These are phyloP conservation scores for Berberis vulgaris DNA, from an alignment of 164 flowering plant species.

Conservation along the genomic window DNA sequence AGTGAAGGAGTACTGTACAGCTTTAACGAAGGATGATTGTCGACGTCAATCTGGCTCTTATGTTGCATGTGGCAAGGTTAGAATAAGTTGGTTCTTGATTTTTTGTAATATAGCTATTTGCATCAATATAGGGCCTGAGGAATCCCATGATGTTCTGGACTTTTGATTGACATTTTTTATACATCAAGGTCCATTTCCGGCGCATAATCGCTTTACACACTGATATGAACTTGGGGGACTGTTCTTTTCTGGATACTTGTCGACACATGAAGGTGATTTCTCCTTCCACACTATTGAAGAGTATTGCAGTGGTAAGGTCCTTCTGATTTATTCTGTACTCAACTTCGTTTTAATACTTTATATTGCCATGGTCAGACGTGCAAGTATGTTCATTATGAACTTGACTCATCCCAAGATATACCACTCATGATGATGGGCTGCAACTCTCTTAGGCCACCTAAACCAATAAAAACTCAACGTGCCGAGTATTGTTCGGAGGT, in stretches of 20 bases:
- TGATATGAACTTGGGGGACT: slow-evolving; percentile 88
- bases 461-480: slow-evolving; percentile 67
- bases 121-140: background rate
- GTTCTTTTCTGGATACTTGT: slow-evolving; percentile 95
- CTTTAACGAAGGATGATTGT: slow-evolving; percentile 95
- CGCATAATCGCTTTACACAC: slow-evolving; percentile 93
- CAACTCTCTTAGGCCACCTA: slow-evolving; percentile 40
- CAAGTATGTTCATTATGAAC: slow-evolving; percentile 98
- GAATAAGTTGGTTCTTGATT: background rate
- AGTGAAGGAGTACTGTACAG: slow-evolving; percentile 77
- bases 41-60: slow-evolving; percentile 68
- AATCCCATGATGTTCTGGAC: background rate
- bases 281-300: background rate
- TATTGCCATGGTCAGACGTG: slow-evolving; percentile 53
- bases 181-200: slow-evolving; percentile 81
- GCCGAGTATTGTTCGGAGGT: slow-evolving; percentile 95
- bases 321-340: background rate
- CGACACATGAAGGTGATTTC: slow-evolving; percentile 92
- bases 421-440: slow-evolving; percentile 59
- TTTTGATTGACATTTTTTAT: background rate
- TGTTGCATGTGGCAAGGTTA: slow-evolving; percentile 90
- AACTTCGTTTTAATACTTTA: background rate
- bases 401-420: slow-evolving; percentile 77
- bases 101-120: background rate
- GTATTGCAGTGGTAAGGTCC: background rate